phyloP scores from a whole-genome alignment of 192 early-diverging fungal genomes.

The Oehlia diaphana region DNA sequence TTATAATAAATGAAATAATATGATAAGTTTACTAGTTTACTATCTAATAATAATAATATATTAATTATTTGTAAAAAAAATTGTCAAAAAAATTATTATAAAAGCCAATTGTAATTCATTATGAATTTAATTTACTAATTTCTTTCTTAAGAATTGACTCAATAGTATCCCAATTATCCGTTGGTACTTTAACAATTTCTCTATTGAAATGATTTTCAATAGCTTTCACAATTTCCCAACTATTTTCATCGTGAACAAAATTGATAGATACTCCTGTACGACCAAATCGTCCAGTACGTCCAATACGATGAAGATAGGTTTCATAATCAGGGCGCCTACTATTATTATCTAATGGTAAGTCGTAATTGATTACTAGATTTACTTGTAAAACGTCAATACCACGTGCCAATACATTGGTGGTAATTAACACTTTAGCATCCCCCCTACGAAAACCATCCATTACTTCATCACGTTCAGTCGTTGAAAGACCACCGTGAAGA shows the following conservation, averaged over 20 bases:
- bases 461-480: conserved; percentile 79
- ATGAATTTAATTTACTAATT: conserved; percentile 35
- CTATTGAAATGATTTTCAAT: conserved; percentile 82
- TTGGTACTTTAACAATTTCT: conserved; percentile 78
- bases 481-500: conserved; percentile 80
- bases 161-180: conserved; percentile 79
- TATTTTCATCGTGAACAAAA: conserved; percentile 83
- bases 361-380: conserved; percentile 95
- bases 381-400: conserved; percentile 98
- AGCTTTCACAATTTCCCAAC: conserved; percentile 73
- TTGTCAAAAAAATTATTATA: background rate
- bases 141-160: conserved; percentile 87
- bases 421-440: conserved; percentile 89
- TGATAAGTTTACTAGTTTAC: background rate
- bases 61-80: background rate
- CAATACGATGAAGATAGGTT: conserved; percentile 97
- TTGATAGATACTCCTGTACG: conserved; percentile 93
- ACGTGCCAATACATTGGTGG: conserved; percentile 95
- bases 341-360: conserved; percentile 76
- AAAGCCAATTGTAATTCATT: background rate
- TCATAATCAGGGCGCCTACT: conserved; percentile 75
- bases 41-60: background rate
- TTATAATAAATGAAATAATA: too few species aligned
- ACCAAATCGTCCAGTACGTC: conserved; percentile 96
- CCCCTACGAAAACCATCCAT: conserved; percentile 94